Base-by-base conservation (phyloP, 805 yeast species). In the Pichia sporocuriosa region DNA sequence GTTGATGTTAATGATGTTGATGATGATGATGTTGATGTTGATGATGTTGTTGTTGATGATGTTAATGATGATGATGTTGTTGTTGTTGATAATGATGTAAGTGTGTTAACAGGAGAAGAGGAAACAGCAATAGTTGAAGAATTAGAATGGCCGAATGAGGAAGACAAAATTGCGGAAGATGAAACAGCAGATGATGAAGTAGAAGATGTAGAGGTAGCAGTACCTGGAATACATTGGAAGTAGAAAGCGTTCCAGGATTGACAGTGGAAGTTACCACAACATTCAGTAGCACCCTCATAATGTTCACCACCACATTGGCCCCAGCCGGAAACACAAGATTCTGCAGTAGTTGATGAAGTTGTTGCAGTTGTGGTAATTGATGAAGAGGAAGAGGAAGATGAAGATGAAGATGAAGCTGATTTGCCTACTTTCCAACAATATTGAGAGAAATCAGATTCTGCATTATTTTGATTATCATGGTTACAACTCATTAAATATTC, bases 401-500 rank as follows among this genome's bases (percentile, higher is more conserved):
- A n/a, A 13, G 33, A 24, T 9, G 38, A 19, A 15, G 38, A 23
- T 23, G 30, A 19, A 15, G 26, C 21, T 17, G 15, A 27, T 19
- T 17, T 10, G 31, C 24, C 33, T 24, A 31, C 23, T 20, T 33
- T 16, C 17, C 30, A 58, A 45, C 55, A 57, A 37, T 46, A 54
- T 5, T 47, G 45, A 7, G 62, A 56, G 29, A 52, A 49, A 39
- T 58, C 62, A 10, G 54, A 48, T 42, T 56, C 55, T 3, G 62
- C 54, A 33, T 58, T 51, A 16, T 46, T 43, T 26, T 57, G 49
- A 37, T 59, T 57, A 39, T 58, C 63, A 31, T 44, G 36, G 27
- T 34, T 44, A 43, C 65, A 61, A 19, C 55, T 54, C 25, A 54
- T 47, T 25, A 46, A 31, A 44, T 60, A 58, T 33, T 58, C 63